These are phyloP conservation scores for Phytopythium delawarense DNA, from an alignment of 352 stramenopile genomes.

Conservation along the genomic window DNA sequence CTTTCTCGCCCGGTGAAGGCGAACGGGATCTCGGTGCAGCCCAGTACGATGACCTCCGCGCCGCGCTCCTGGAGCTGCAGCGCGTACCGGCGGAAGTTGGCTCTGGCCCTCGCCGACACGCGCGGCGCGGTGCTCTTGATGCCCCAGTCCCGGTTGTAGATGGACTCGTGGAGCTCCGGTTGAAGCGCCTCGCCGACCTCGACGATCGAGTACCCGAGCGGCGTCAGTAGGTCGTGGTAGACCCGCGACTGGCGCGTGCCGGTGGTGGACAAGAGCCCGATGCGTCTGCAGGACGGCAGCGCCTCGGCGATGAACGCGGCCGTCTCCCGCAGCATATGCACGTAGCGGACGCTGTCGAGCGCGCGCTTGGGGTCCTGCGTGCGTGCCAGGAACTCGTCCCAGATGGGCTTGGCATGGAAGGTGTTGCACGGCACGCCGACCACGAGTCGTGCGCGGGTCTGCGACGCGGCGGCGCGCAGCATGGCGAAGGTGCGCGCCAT, in stretches of 20 bases:
- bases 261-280: constrained; percentile 68
- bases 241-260: constrained; percentile 56
- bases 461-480: constrained; percentile 43
- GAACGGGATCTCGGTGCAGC: constrained; percentile 79
- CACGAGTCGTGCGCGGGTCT: constrained; percentile 38
- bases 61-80: constrained; percentile 34
- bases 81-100: constrained; percentile 64
- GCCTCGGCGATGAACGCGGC: constrained; percentile 47
- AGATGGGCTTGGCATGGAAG: constrained; percentile 70
- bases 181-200: constrained; percentile 48
- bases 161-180: constrained; percentile 62
- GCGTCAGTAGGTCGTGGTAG: constrained; percentile 67
- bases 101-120: constrained; percentile 42
- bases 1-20: constrained; percentile 49
- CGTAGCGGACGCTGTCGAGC: constrained; percentile 20
- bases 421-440: constrained; percentile 71
- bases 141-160: constrained; percentile 67
- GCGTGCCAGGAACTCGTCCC: constrained; percentile 58
- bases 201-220: constrained; percentile 48
- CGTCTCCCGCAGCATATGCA: constrained; percentile 76
- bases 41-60: constrained; percentile 65
- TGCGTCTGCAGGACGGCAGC: constrained; percentile 36
- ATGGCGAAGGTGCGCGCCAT: constrained; percentile 77
- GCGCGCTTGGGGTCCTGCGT: constrained; percentile 14
- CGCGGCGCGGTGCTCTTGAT: constrained; percentile 70